Base-by-base conservation (phyloP, 768 basidiomycete species). In the Harrya chromipes region DNA sequence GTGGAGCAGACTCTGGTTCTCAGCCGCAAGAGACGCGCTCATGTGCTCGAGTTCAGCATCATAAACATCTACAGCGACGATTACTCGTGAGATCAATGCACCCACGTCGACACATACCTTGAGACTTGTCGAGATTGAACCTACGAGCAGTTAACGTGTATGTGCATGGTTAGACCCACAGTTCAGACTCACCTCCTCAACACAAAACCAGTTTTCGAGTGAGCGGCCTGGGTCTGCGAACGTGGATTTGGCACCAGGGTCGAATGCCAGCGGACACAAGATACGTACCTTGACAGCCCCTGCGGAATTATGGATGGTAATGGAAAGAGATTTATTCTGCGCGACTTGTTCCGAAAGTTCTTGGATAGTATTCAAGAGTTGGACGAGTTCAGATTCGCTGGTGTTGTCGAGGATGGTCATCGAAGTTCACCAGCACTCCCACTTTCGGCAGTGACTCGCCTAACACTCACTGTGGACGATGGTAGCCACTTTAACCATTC, bases 121-220 rank as follows among this genome's bases (percentile, higher is more conserved):
- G 80, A 27, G 85, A 73, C 54, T 94, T 87, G 69, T 97, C 94
- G 63, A 84, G 69, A 65, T 98, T 98, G 72, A 88, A 97, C 50
- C 93, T 66, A 41, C 43, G 8, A 38, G 40, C 17, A 12, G 13
- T 63, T 8, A 50, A 9, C 27, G 7, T 34, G n/a, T 19, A 17
- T 37, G 26, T 35, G n/a, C 42, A 16, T 24, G n/a, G 24, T 27
- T 33, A 11, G 24, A 9, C 11, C 6, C 17, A 21, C 14, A 33
- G 23, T 44, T 47, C 39, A 19, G 34, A 72, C 80, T 26, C 54
- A 85, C 87, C 86, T 79, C 53, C 94, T 79, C 36, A 98, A 70
- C 9, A 94, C 92, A 68, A 94, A 97, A 2, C 95, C 94, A 1
- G 90, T 89, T 56, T 94, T 89, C 17, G 87, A 81, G 68, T 97